Percentiles rank a stretch among this genome's conserved stretches.
phyloP scores from a whole-genome alignment of 805 yeast genomes.

The Candida ponderosae region DNA sequence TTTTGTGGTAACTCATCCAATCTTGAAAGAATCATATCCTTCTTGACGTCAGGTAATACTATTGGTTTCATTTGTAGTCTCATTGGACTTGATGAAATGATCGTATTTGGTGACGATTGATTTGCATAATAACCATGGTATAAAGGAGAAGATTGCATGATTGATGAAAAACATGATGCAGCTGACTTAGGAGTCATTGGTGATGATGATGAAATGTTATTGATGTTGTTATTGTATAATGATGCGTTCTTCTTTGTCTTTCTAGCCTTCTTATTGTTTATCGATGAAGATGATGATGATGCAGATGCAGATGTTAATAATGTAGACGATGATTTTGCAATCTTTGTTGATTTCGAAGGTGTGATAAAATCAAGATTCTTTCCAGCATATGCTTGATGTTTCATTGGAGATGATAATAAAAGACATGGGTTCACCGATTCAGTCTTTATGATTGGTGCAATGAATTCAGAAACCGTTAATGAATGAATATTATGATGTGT shows the following conservation, averaged over 20 bases:
- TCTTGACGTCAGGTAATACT: slow-evolving; percentile 7
- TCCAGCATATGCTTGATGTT: not conserved
- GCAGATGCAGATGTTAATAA: not conserved
- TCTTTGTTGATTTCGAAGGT: not conserved
- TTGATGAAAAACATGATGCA: slow-evolving; percentile 20
- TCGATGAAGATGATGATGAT: too few species aligned
- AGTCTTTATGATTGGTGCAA: not conserved
- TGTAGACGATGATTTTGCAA: not conserved
- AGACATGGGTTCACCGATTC: slow-evolving; percentile 18
- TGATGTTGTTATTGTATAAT: not conserved
- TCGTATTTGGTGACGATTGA: slow-evolving; percentile 15
- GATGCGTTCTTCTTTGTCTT: too few species aligned
- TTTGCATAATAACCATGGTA: slow-evolving; percentile 20
- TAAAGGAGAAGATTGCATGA: slow-evolving; percentile 21
- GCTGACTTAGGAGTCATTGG: slow-evolving; percentile 19
- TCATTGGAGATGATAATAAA: slow-evolving; percentile 19
- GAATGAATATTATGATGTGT: slow-evolving; percentile 17
- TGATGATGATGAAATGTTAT: slow-evolving; percentile 10
- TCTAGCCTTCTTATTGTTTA: too few species aligned
- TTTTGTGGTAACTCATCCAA: slow-evolving; percentile 9
- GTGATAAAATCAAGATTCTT: not conserved
- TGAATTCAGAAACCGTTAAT: slow-evolving; percentile 2
- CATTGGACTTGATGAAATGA: slow-evolving; percentile 15
- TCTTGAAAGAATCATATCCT: not conserved
- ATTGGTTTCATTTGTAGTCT: slow-evolving; percentile 19